Base-by-base conservation (phyloP, 495 filamentous ascomycete genomes). In the Aeminium ludgeri region DNA sequence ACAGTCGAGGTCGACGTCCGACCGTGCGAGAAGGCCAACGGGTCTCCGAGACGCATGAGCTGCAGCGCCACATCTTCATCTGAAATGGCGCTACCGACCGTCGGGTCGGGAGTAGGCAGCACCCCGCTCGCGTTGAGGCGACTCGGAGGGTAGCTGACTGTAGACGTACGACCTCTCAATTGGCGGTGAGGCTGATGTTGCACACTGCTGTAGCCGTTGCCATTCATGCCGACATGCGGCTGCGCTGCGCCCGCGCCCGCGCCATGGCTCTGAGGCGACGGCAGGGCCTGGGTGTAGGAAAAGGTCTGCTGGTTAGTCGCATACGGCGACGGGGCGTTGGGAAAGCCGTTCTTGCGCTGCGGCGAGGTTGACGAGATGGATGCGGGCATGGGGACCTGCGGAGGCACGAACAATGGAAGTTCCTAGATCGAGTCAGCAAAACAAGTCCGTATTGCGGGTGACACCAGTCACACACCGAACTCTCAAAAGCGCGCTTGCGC, bases 61-160 rank as follows among this genome's bases (percentile, higher is more conserved):
- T 95, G 86, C 55, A 93, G 74, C 36, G 89, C 89, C 51, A 94
- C 89, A 61, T 97, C 91, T 56, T 97, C 89, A 56, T 97, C 89
- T 2, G 87, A 96, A 55, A 95, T 86, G 51, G 79, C 87, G 63
- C 86, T 95, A 34, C 59, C 59, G 28, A 81, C 80, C 11, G 91
- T 96, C 10, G 86, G 86, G 45, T 94, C 87, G 3, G 89, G 91
- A 2, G 91, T 96, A 6, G 85, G 86, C 43, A 93, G 65, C 48
- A 84, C 69, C n/a, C 72, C 75, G 41, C 61, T 62, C 37, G 39
- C 53, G 17, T 59, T 58, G 1, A 59, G 44, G 12, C 63, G 51
- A 40, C 60, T 52, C 19, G 60, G 45, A 17, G 63, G 55, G 40
- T 74, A 71, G 36, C 64, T 59, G 25, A 64, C 65, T n/a, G n/a